Evolutionary conservation across 225 moss, liverwort and hornwort species (phyloP).

Genomic region (Takakia lepidozioides): DNA sequence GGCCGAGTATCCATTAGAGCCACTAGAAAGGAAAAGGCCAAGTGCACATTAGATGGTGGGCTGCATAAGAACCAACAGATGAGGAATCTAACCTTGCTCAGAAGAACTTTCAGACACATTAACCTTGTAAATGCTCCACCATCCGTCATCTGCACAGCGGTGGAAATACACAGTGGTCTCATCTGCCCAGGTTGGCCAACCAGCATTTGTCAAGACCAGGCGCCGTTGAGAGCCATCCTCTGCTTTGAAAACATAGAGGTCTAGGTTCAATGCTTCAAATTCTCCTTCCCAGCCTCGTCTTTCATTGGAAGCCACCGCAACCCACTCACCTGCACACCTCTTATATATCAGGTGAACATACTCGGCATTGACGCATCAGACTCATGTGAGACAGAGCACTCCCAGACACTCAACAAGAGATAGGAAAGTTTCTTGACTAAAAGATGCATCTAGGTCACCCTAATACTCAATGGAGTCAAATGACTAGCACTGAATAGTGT

Average conservation of each 20-base stretch:
- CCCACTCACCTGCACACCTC: conserved; percentile 76
- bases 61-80: no score
- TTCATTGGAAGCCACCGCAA: conserved; percentile 60
- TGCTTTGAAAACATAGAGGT: conserved; percentile 55
- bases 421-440: not conserved
- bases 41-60: no score
- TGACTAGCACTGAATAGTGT: no score
- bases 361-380: no score
- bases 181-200: conserved; percentile 86
- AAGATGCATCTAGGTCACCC: no score
- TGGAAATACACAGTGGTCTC: conserved; percentile 68
- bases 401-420: not conserved
- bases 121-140: conserved; percentile 84
- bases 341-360: no score
- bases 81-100: conserved; percentile 24
- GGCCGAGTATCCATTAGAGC: no score
- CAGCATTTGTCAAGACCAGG: conserved; percentile 45
- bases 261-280: conserved; percentile 32
- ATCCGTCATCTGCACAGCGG: conserved; percentile 63
- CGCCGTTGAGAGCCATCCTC: conserved; percentile 62
- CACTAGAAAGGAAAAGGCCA: no score
- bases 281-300: conserved; percentile 55
- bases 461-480: no score
- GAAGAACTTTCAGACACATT: conserved; percentile 24
- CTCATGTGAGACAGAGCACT: no score